Base-by-base conservation (phyloP, 305 asterid species). In the Rubia tinctorum region DNA sequence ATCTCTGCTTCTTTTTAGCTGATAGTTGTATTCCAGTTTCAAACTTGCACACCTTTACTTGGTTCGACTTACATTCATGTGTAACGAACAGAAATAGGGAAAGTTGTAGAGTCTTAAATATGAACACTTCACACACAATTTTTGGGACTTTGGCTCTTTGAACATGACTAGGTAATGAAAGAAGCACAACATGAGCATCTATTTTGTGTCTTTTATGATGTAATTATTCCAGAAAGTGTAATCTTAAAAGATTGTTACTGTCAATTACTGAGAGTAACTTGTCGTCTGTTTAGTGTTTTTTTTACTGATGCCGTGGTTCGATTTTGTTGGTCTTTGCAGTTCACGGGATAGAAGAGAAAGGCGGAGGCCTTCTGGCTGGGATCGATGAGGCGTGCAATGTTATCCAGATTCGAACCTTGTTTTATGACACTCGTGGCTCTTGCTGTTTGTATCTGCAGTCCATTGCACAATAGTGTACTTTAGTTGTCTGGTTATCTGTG, bases 351-450 rank as follows among this genome's bases (percentile, higher is more conserved):
- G 82, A 78, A 90, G 98, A 90, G 96, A 92, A 79, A 90, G 97
- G 76, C 84, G 98, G 80, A 88, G 96, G 77, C 96, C 95, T 58
- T 91, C 98, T 75, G 98, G 97, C 69, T 92, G 99, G 99, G 99
- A 94, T 80, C 90, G 91, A 59, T 94, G 74, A 81, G 72, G 17
- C 25, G 0, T 12, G 10, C 11, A 34, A 20, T 55, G 23, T 23
- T 20, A 37, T 44, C 47, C 47, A 8, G 69, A 65, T 39, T 47
- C 71, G 49, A 62, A 47, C 47, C 10, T 45, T 47, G 49, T 60
- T 43, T n/a, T 71, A 45, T 22, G 73, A 25, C 11, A 42, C 59
- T 65, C 53, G 72, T 56, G 70, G 18, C 75, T 39, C 20, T 63
- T 20, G 18, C 39, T 37, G 51, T 61, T 23, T 68, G 74, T 60